Conservation (phyloP, 1,139 yeast genomes). For the Suhomyces wounanorum region DNA sequence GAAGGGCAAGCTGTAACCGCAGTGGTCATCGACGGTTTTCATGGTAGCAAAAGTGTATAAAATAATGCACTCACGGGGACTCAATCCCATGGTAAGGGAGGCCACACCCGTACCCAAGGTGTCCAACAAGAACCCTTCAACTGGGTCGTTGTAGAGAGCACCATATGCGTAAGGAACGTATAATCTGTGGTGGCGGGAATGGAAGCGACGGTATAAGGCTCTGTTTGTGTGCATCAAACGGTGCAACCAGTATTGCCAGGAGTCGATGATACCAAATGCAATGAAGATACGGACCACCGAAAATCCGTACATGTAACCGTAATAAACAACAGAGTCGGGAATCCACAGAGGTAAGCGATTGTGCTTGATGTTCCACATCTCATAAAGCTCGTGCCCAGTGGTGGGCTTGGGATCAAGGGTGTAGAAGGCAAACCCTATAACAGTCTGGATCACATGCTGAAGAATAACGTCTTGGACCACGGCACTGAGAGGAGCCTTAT, state of each 20-base stretch:
- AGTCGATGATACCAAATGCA: slow-evolving; percentile 78
- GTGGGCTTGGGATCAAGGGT: slow-evolving; percentile 60
- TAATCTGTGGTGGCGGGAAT: slow-evolving; percentile 89
- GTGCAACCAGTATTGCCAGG: slow-evolving; percentile 95
- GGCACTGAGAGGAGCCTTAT: slow-evolving; percentile 67
- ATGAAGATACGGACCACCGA: slow-evolving; percentile 55
- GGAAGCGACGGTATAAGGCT: slow-evolving; percentile 74
- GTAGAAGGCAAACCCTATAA: slow-evolving; percentile 60
- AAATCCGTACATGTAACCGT: slow-evolving; percentile 59
- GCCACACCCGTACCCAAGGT: slow-evolving; percentile 92
- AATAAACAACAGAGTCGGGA: slow-evolving; percentile 49
- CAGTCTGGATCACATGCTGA: slow-evolving; percentile 82
- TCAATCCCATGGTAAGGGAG: slow-evolving; percentile 57
- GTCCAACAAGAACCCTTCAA: slow-evolving; percentile 90
- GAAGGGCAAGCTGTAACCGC: slow-evolving; percentile 90
- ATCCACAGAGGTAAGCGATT: slow-evolving; percentile 34
- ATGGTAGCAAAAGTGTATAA: slow-evolving; percentile 85
- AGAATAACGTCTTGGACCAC: slow-evolving; percentile 79
- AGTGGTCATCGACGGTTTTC: slow-evolving; percentile 97
- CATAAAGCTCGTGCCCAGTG: slow-evolving; percentile 72
- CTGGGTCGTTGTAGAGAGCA: slow-evolving; percentile 89
- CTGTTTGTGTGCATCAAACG: slow-evolving; percentile 85
- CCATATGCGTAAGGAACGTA: slow-evolving; percentile 98
- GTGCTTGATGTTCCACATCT: slow-evolving; percentile 66
- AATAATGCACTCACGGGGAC: slow-evolving; percentile 74